phyloP scores from a whole-genome alignment of 2,329 filamentous ascomycete species.

The Microsporum ferrugineum region DNA sequence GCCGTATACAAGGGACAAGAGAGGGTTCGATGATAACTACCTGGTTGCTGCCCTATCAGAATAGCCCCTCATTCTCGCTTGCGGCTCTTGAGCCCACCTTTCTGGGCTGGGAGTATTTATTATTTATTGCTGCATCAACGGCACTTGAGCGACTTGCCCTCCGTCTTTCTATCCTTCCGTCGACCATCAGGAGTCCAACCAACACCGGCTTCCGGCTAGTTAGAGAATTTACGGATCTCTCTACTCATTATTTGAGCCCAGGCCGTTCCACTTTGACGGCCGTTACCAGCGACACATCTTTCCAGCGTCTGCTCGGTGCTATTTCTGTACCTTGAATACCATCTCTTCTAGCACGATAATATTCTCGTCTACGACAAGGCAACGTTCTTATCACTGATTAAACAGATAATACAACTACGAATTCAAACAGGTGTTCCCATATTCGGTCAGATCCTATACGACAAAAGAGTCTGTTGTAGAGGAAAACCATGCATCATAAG shows the following conservation, averaged over 20 bases:
- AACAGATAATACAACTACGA: too few relatives aligned
- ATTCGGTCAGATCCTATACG: too few relatives aligned
- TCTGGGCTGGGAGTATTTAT: neutral
- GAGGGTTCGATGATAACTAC: neutral
- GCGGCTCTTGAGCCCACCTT: neutral
- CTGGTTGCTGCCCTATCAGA: neutral
- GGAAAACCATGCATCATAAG: neutral
- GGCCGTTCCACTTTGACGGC: neutral
- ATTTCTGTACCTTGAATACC: too few relatives aligned
- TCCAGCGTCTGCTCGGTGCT: neutral
- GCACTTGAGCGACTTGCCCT: neutral
- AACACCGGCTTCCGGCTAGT: neutral
- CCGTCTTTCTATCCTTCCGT: neutral
- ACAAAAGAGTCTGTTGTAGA: too few relatives aligned
- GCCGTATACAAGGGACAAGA: neutral
- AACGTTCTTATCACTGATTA: too few relatives aligned
- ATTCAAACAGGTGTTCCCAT: too few relatives aligned
- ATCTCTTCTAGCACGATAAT: too few relatives aligned
- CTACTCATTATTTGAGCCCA: neutral
- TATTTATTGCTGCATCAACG: neutral
- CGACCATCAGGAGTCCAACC: neutral
- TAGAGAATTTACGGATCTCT: neutral
- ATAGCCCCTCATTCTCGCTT: constrained; percentile 2
- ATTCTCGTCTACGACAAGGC: too few relatives aligned
- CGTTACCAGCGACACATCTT: neutral